Evolutionary conservation across 2,329 filamentous ascomycete genomes (phyloP).

Genomic region (Pochonia chlamydosporia): DNA sequence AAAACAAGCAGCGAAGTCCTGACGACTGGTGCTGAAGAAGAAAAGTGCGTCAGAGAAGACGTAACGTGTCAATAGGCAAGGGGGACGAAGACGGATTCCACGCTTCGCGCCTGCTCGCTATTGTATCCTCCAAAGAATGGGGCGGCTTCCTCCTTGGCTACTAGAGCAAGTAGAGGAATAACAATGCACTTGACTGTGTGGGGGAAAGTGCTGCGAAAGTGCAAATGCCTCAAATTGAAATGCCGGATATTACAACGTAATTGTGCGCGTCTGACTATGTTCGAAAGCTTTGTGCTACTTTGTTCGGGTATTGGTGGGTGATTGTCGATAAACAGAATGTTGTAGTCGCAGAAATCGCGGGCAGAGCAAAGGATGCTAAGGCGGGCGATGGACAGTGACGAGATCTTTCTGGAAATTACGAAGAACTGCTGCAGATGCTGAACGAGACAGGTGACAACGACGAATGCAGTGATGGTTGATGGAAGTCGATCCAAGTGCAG

Average conservation of each 20-base stretch:
- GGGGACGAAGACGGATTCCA: background rate
- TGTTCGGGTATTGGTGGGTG: background rate
- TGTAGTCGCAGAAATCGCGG: background rate
- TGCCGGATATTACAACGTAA: background rate
- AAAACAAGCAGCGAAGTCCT: background rate
- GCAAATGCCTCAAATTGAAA: background rate
- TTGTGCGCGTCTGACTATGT: background rate
- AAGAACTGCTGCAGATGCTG: slow-evolving; percentile 2
- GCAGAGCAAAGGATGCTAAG: background rate
- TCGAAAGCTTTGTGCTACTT: background rate
- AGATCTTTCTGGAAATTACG: too few species aligned
- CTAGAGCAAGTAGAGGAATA: background rate
- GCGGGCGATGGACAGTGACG: too few species aligned
- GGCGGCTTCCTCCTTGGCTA: background rate
- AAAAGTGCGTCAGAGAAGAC: background rate
- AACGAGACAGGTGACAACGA: slow-evolving; percentile 1
- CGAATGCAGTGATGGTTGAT: background rate
- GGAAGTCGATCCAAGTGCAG: background rate
- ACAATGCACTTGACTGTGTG: background rate
- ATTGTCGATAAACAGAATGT: background rate
- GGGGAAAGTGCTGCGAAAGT: background rate
- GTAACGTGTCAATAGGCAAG: background rate
- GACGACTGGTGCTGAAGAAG: background rate
- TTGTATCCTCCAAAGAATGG: background rate
- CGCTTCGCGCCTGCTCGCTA: background rate